Conservation (phyloP, 1,139 yeast genomes). For the Candida tunisiensis region DNA sequence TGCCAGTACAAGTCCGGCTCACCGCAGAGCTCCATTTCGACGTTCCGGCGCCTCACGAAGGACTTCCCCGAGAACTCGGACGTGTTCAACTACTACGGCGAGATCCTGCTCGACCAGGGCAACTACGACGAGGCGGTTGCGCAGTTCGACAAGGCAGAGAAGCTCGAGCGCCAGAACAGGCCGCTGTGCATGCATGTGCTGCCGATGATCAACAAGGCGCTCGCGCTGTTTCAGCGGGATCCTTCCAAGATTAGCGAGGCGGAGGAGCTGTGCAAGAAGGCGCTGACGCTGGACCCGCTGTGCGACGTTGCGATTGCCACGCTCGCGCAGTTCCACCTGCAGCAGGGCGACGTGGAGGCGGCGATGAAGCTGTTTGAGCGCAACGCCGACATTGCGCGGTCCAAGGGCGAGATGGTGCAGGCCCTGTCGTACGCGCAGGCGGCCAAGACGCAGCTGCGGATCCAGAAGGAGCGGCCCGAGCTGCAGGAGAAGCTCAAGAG, state of each 20-base stretch:
- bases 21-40: slow-evolving; percentile 38
- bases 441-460: slow-evolving; percentile 18
- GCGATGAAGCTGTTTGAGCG: slow-evolving; percentile 73
- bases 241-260: slow-evolving; percentile 34
- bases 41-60: slow-evolving; percentile 58
- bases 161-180: slow-evolving; percentile 66
- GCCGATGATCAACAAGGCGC: slow-evolving; percentile 84
- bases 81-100: slow-evolving; percentile 92
- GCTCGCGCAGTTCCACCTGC: slow-evolving; percentile 80
- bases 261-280: slow-evolving; percentile 51
- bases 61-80: slow-evolving; percentile 80
- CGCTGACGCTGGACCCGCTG: slow-evolving; percentile 69
- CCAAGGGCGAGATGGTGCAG: slow-evolving; percentile 75
- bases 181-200: too few species aligned
- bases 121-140: slow-evolving; percentile 56
- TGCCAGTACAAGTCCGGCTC: slow-evolving; percentile 73
- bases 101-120: slow-evolving; percentile 71
- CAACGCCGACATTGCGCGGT: slow-evolving; percentile 68
- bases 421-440: slow-evolving; percentile 91
- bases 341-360: slow-evolving; percentile 64
- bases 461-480: slow-evolving; percentile 17
- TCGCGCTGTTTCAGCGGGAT: slow-evolving; percentile 24
- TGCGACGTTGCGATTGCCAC: slow-evolving; percentile 82
- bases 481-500: slow-evolving; percentile 14
- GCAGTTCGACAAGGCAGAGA: slow-evolving; percentile 77